Base-by-base conservation (phyloP, 2,329 filamentous ascomycete species). In the Nakataea oryzae region DNA sequence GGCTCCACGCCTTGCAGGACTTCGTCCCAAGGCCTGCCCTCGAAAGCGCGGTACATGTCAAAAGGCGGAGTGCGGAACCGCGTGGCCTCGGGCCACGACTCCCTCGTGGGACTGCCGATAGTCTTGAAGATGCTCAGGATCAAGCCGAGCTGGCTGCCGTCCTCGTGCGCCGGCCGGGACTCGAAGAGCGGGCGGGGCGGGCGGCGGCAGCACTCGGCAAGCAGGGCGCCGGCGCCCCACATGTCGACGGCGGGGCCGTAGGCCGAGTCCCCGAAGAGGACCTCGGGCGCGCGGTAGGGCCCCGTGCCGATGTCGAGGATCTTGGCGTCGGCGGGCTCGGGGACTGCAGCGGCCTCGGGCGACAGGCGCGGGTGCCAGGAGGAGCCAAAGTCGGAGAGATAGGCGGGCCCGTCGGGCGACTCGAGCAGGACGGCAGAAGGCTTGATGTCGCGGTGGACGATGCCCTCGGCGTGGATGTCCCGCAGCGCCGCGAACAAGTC, bases 301-400 rank as follows among this genome's bases (percentile, higher is more conserved):
- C 93, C 93, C 1, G 93, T 97, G 47, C 95, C 95, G 29, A 99
- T 90, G 72, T 99, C 96, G 9, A 95, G 87, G 61, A 96, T 89
- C 74, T 97, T 97, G 62, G 79, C 69, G 61, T 84, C 72, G 11
- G 78, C 70, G 1, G 85, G 78, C 71, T 99, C 95, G 6, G 41
- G 41, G 21, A n/a, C 21, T 17, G 11, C 11, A n/a, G 41, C 21
- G 17, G 83, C 81, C 3, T 76, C 74, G 27, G 78, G 74, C 6
- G 84, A 80, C 63, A 82, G 69, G 13, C 79, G 73, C 3, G 88
- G 83, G 66, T 88, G 86, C 92, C 92, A 97, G 11, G 93, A 86
- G 54, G 95, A 96, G 60, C 95, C 93, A 75, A 99, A 97, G 73
- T 99, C 95, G 47, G 91, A 86, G 2, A 99, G 80, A 67, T 87